Evolutionary conservation across 2,329 filamentous ascomycete genomes (phyloP).

Genomic region (Alternaria viburni): DNA sequence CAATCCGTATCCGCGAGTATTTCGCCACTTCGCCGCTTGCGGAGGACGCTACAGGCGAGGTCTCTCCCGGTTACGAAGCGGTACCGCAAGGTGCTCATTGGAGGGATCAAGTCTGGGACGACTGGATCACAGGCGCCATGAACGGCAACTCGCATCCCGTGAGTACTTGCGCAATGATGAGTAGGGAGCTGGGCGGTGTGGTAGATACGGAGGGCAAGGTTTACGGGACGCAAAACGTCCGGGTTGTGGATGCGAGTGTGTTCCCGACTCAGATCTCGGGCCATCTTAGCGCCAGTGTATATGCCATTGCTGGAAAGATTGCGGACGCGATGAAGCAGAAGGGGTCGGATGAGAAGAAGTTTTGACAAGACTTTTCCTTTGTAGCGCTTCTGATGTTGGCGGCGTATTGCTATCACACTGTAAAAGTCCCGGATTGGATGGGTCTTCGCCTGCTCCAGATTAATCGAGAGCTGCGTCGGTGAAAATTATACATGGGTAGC

Average conservation of each 20-base stretch:
- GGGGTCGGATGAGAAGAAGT: not conserved
- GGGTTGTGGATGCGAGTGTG: slow-evolving; percentile 47
- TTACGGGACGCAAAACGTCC: slow-evolving; percentile 45
- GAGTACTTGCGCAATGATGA: slow-evolving; percentile 44
- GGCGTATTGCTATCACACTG: not conserved
- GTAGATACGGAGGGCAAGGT: slow-evolving; percentile 41
- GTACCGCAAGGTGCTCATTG: slow-evolving; percentile 28
- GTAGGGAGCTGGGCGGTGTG: slow-evolving; percentile 40
- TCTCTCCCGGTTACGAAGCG: slow-evolving; percentile 24
- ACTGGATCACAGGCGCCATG: slow-evolving; percentile 30
- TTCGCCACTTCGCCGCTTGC: slow-evolving; percentile 36
- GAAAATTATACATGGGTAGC: not conserved
- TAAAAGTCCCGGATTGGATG: not conserved
- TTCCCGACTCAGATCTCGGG: slow-evolving; percentile 45
- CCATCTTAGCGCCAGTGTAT: slow-evolving; percentile 46
- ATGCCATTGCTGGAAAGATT: slow-evolving; percentile 47
- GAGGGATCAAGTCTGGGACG: slow-evolving; percentile 23
- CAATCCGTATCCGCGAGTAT: slow-evolving; percentile 41
- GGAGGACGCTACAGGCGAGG: slow-evolving; percentile 24
- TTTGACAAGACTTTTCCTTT: not conserved
- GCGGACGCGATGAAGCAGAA: slow-evolving; percentile 29
- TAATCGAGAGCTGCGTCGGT: not conserved
- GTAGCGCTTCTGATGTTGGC: not conserved
- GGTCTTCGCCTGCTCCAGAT: not conserved
- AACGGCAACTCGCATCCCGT: slow-evolving; percentile 43